Conservation (phyloP, 2,329 filamentous ascomycete genomes). For the Claviceps pusilla region DNA sequence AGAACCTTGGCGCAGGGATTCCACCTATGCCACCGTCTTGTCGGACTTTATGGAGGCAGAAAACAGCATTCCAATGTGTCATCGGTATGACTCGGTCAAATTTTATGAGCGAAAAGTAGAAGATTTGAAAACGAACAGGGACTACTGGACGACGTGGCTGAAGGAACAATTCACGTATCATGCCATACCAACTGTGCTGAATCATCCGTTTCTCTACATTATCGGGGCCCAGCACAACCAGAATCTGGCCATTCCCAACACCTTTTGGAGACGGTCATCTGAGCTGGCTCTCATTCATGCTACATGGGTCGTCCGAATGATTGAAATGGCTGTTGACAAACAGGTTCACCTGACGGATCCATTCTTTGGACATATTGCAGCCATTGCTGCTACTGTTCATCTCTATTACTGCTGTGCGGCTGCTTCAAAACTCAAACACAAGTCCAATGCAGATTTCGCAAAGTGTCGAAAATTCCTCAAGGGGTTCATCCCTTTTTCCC, state of each 20-base stretch:
- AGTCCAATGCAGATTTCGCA: conserved; percentile 35
- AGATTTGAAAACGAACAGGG: conserved; percentile 27
- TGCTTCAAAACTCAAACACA: conserved; percentile 31
- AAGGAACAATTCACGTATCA: conserved; percentile 40
- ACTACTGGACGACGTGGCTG: conserved; percentile 37
- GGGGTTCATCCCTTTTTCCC: conserved; percentile 30
- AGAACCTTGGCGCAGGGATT: conserved; percentile 37
- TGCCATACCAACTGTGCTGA: conserved; percentile 33
- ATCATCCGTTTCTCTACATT: conserved; percentile 39
- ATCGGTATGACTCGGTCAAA: conserved; percentile 36
- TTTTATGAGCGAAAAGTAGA: conserved; percentile 34
- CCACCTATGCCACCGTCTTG: conserved; percentile 33
- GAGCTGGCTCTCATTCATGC: conserved; percentile 35
- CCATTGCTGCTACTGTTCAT: conserved; percentile 37
- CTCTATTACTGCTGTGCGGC: conserved; percentile 38
- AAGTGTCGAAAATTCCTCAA: conserved; percentile 35
- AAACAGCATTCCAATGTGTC: conserved; percentile 32
- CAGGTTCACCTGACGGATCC: conserved; percentile 33
- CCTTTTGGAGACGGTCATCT: conserved; percentile 37
- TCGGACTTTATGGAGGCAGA: conserved; percentile 37
- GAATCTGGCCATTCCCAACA: conserved; percentile 36
- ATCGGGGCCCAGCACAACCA: conserved; percentile 35
- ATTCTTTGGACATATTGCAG: conserved; percentile 35
- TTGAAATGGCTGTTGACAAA: conserved; percentile 38
- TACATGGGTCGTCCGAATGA: conserved; percentile 39